Base-by-base conservation (phyloP, 2,329 filamentous ascomycete species). In the Alternaria solani region DNA sequence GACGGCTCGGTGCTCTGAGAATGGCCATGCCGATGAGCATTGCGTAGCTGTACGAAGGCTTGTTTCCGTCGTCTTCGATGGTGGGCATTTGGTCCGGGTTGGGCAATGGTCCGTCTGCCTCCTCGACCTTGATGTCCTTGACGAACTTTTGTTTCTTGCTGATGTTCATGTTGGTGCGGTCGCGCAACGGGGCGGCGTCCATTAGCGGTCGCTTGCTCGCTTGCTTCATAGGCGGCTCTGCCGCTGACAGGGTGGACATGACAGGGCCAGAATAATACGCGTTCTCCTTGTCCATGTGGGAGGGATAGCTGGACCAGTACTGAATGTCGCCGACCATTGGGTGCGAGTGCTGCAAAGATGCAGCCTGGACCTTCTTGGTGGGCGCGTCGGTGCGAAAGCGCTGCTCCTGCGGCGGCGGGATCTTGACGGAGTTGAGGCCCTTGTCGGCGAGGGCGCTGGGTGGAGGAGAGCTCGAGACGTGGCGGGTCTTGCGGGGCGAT, bases 1-100 rank as follows among this genome's bases (percentile, higher is more conserved):
- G 90, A 61, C 93, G 89, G 62, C 90, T 88, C 12, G 91, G 90
- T 5, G 95, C 92, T 63, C 94, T 89, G 23, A 98, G 84, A 70
- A 99, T 97, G 52, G 95, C 93, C 94, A 97, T 97, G 75, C 92
- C 95, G 66, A 98, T 98, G 69, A 99, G 86, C 69, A 91, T 91
- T 20, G 95, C 94, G 77, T 99, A 99, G 81, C 94, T 98, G 79
- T 94, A 93, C 5, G 89, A 87, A 6, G 95, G 95, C 78, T 99
- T 98, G 56, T 85, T 84, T 70, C 94, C 94, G 75, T 97, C 93
- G 74, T 98, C 95, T 59, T 90, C 83, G 32, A 97, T 88, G 5
- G 83, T 79, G 5, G 93, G 91, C 82, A 97, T 95, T n/a, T 93
- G 90, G 64, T 91, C 87, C 49, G 89, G 89, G 48, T 89, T 84